A percentile compares a stretch with the other conserved stretches of the same genome.
Conservation (phyloP, 805 yeast species). For the Wickerhamomyces ciferrii region DNA sequence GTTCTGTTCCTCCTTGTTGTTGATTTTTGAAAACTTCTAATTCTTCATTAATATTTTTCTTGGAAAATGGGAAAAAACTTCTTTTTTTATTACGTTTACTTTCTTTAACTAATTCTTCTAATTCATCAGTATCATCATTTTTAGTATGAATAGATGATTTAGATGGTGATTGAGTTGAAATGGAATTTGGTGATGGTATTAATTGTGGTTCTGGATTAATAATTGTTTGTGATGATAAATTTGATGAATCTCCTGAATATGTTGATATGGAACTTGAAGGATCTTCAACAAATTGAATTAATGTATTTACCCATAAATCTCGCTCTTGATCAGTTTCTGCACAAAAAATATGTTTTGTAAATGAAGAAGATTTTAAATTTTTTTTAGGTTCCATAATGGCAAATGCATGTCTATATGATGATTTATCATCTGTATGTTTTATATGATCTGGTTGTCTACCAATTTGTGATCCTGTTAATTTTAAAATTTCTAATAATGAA, state of each 20-base stretch:
- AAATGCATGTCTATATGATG: slow-evolving; percentile 52
- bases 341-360: slow-evolving; percentile 60
- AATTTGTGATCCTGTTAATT: slow-evolving; percentile 45
- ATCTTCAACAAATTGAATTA: slow-evolving; percentile 29
- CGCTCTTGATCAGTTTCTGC: slow-evolving; percentile 77
- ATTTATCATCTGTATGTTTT: slow-evolving; percentile 20
- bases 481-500: slow-evolving; percentile 44
- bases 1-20: slow-evolving; percentile 25
- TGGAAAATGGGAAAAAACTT: slow-evolving; percentile 55
- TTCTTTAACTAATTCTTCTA: slow-evolving; percentile 28
- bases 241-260: background rate
- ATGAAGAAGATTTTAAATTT: slow-evolving; percentile 13
- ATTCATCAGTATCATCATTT: slow-evolving; percentile 12
- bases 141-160: slow-evolving; percentile 5
- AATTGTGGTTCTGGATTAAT: background rate
- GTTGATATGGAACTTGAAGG: slow-evolving; percentile 3
- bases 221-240: background rate
- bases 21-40: slow-evolving; percentile 25
- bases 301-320: slow-evolving; percentile 60
- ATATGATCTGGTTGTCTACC: slow-evolving; percentile 40
- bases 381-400: slow-evolving; percentile 44
- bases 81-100: slow-evolving; percentile 45
- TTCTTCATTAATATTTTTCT: slow-evolving; percentile 17
- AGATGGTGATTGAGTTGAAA: background rate
- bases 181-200: background rate